Evolutionary conservation across 2,329 filamentous ascomycete species (phyloP), one percentile per base, ranked within the genome.

Genomic region (Penicillium thymicola): DNA sequence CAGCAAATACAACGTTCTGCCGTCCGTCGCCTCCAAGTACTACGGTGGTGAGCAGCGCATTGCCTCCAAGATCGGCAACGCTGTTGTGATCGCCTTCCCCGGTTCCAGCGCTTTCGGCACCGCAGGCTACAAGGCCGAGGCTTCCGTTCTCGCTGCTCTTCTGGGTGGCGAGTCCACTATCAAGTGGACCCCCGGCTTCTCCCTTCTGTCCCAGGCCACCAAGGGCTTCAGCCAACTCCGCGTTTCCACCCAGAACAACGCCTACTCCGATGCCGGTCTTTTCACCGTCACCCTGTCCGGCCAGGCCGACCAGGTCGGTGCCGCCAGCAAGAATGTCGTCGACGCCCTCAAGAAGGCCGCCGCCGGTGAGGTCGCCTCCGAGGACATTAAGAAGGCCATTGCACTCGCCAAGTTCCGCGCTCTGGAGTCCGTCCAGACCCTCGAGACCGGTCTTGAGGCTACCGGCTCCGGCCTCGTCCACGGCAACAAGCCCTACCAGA

Each of bases 121-220:
- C 67, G 81, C 82, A 62, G 86, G 85, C 69, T 91, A 90, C 82
- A 96, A 96, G 82, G 90, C 94, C 54, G 92, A 97, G 78, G 85
- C 91, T 62, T 85, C 89, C 61, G 92, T 99, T 61, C 87, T 99
- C 55, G 86, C 89, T 56, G 86, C 92, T 62, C 87, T 99, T 21
- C 89, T 99, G 51, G 94, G 94, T 71, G 94, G 93, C 60, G 80
- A 95, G 77, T 89, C 92, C 53, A 89, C 81, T 76, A 92, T 97
- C 82, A 99, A 97, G 82, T 99, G 93, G 93, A 88, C 90, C 51
- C 80, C 90, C 61, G 94, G 94, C 68, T 97, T 96, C 83, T 93
- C 90, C 58, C 83, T 97, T 60, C 85, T 99, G 59, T 84, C 89
- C 72, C 92, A 96, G 82, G 88, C 88, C 59, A 83, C 86, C 55